phyloP scores from a whole-genome alignment of 495 filamentous ascomycete species.

The Aspergillus bridgeri region DNA sequence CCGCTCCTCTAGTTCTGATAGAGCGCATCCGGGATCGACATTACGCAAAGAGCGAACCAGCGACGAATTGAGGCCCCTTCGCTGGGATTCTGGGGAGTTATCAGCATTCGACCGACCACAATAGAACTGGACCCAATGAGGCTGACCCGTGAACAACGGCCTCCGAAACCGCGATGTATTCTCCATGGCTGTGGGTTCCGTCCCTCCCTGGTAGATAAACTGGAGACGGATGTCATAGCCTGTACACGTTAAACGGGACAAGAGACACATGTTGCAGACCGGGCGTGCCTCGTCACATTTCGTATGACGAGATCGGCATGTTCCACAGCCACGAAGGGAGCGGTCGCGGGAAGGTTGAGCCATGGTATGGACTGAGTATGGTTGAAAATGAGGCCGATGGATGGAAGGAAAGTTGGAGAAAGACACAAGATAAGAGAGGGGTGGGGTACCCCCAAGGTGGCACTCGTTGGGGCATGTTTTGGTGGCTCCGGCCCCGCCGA shows the following conservation, averaged over 20 bases:
- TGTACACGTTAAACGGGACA: conserved; percentile 12
- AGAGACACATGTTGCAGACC: conserved; percentile 23
- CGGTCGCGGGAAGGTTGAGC: neutral
- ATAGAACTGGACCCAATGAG: neutral
- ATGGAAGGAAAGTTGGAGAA: neutral
- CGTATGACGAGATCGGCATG: conserved; percentile 23
- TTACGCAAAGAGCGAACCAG: neutral
- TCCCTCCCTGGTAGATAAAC: conserved; percentile 16
- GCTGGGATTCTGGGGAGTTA: conserved; percentile 3
- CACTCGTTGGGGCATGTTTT: too few relatives aligned
- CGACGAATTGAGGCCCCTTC: conserved; percentile 5
- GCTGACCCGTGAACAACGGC: conserved; percentile 18
- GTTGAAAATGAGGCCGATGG: neutral
- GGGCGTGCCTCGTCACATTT: conserved; percentile 29
- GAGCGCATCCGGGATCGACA: neutral
- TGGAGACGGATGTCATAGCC: conserved; percentile 25
- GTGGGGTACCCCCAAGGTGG: neutral
- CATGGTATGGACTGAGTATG: neutral
- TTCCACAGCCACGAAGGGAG: conserved; percentile 11
- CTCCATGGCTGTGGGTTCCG: neutral
- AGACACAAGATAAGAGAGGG: neutral
- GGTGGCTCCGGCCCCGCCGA: too few relatives aligned
- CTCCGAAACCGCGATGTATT: conserved; percentile 22
- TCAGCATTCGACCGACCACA: conserved; percentile 5
- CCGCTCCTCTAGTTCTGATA: neutral